Base-by-base conservation (phyloP, 768 basidiomycete species). In the Boletus bicolor region DNA sequence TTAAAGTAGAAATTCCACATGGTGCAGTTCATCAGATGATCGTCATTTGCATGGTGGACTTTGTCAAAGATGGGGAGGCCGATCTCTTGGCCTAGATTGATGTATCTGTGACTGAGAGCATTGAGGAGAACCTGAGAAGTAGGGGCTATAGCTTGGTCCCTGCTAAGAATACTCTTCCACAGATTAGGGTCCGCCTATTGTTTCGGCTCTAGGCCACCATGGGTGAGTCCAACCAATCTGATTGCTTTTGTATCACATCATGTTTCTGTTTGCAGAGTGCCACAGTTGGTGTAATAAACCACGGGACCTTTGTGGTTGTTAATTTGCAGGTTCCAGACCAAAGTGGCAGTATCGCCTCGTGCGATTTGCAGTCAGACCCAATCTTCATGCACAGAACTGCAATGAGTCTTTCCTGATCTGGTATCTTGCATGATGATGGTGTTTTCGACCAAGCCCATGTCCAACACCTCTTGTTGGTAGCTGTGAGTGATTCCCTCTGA, bases 401-500 rank as follows among this genome's bases (percentile, higher is more conserved):
- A 41, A 54, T 85, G 85, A 1, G 89, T 91, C 74, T 91, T 91
- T 10, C 89, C 89, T 0, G 86, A 84, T 1, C 89, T 89, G 0
- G 89, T 91, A 59, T 89, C 87, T 38, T 90, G 77, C 2, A 88
- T 89, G 43, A 91, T 84, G 65, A 91, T 78, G 53, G 89, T 81
- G 62, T 91, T 91, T 39, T 77, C 75, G 5, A 63, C 73, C 35
- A 89, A 66, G 58, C 86, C 85, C 59, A 87, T 84, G 4, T 87
- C 79, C n/a, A 91, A 73, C 82, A 91, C 85, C 68, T 91, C 89
- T 59, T 85, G 84, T 67, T 91, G 89, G 60, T 91, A 91, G 6
- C 78, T 80, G 51, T 89, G 74, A 11, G 76, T 73, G 17, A 43
- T 21, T 35, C 63, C 56, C 30, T 60, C 41, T 8, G 58, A 34